These are phyloP conservation scores for Phytophthora syringae DNA, from an alignment of 352 stramenopile species.

Conservation along the genomic window DNA sequence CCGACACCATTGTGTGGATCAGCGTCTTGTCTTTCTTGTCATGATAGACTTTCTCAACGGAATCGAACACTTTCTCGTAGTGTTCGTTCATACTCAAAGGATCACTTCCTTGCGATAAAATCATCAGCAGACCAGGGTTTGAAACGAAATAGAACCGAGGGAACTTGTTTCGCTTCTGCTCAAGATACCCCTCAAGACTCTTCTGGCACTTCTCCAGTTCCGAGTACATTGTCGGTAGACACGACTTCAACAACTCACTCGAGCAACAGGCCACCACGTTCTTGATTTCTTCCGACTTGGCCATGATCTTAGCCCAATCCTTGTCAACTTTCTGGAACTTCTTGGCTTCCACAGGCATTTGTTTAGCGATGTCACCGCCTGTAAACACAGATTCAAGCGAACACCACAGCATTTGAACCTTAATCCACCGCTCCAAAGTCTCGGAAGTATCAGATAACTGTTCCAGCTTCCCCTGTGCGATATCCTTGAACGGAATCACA, in stretches of 20 bases:
- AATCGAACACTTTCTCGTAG: constrained; percentile 99
- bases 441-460: constrained; percentile 97
- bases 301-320: constrained; percentile 99
- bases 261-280: constrained; percentile 94
- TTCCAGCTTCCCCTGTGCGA: constrained; percentile 95
- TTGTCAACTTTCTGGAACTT: constrained; percentile 99
- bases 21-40: constrained; percentile 99
- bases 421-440: constrained; percentile 98
- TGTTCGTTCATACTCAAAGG: constrained; percentile 98
- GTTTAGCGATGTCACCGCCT: constrained; percentile 98
- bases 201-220: constrained; percentile 99
- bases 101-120: constrained; percentile 97
- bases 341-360: constrained; percentile 98
- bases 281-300: constrained; percentile 90
- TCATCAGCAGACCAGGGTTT: constrained; percentile 97
- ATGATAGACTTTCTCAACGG: constrained; percentile 97
- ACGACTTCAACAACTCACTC: constrained; percentile 97
- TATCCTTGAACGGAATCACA: constrained; percentile 96
- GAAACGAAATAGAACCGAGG: constrained; percentile 99
- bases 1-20: constrained; percentile 94
- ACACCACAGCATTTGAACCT: constrained; percentile 99
- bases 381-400: constrained; percentile 99
- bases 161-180: constrained; percentile 99
- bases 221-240: constrained; percentile 96
- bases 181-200: constrained; percentile 97